Evolutionary conservation across 2,329 filamentous ascomycete genomes (phyloP), one percentile per base, ranked within the genome.

Genomic region (Blastomyces parvus): DNA sequence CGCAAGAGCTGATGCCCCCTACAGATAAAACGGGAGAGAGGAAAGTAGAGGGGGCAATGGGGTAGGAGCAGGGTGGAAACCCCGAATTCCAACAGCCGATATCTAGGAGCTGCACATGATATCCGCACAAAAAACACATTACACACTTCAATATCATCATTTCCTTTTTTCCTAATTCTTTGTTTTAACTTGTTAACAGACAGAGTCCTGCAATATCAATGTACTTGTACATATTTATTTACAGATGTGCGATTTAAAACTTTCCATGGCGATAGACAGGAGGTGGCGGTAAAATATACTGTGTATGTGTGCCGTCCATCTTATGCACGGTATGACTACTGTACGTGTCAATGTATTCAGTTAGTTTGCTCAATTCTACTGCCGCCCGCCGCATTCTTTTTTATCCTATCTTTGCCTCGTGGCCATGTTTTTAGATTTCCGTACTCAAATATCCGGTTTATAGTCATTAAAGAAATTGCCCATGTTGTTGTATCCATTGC

Each of bases 1-100:
- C 69, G 94, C 94, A 74, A 88, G 91, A 73, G 94, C 94, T 66
- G 94, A 99, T 82, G 87, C 92, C 62, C 93, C 93, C 60, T 97
- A 92, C 81, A 85, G 89, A 83, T 93, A 87, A 83, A 68, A 62
- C 22, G n/a, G 3, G 30, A 56, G 60, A 60, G 57, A 62, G 46
- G 40, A 42, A 42, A 17, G 38, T 27, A 27, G 38, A 52, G 38
- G 14, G 58, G 57, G 40, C 56, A 48, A 64, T 57, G 60, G 42
- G 25, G 50, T 22, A 25, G 22, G 44, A 60, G 36, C 60, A 11
- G 11, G 60, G 14, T 17, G 61, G 61, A 30, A 19, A 59, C 59
- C 52, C 42, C 36, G 46, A 68, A 63, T 65, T 63, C n/a, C 50
- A 53, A 59, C 65, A 27, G 65, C 65, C 40, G 4, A 25, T 46